Conservation (phyloP, 768 basidiomycete species). For the Exidia glandulosa region DNA sequence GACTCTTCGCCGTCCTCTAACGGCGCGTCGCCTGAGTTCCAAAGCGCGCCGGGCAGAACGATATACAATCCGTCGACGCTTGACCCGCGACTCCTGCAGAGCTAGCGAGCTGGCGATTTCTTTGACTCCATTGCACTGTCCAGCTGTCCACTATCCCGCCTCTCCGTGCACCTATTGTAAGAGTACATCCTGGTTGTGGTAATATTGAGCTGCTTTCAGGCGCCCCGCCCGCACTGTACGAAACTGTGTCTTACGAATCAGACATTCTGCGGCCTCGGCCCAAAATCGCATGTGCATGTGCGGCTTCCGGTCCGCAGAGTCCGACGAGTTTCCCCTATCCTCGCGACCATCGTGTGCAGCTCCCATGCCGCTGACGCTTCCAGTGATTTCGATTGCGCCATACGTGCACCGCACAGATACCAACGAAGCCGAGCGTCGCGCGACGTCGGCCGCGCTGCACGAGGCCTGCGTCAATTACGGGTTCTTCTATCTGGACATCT, state of each 20-base stretch:
- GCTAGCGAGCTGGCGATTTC: no score
- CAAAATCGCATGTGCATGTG: no score
- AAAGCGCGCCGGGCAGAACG: not conserved
- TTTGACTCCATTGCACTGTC: not conserved
- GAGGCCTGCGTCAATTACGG: conserved; percentile 67
- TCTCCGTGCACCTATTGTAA: not conserved
- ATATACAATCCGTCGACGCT: not conserved
- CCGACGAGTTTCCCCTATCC: no score
- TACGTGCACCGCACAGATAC: conserved; percentile 32
- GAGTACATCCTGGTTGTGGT: not conserved
- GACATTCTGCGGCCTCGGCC: no score
- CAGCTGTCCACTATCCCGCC: not conserved
- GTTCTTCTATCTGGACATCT: conserved; percentile 81
- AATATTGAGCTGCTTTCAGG: not conserved
- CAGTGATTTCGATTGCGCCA: conserved; percentile 64
- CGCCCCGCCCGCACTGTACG: no score
- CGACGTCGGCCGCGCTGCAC: conserved; percentile 41
- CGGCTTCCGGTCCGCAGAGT: no score
- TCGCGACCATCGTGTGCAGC: not conserved
- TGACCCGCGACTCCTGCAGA: not conserved
- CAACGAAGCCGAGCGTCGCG: conserved; percentile 25
- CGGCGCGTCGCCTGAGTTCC: not conserved
- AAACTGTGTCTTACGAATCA: no score
- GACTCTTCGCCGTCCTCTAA: not conserved
- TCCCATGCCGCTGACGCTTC: conserved; percentile 26